Conservation (phyloP, 306 rosid species). For the Rosa persica region DNA sequence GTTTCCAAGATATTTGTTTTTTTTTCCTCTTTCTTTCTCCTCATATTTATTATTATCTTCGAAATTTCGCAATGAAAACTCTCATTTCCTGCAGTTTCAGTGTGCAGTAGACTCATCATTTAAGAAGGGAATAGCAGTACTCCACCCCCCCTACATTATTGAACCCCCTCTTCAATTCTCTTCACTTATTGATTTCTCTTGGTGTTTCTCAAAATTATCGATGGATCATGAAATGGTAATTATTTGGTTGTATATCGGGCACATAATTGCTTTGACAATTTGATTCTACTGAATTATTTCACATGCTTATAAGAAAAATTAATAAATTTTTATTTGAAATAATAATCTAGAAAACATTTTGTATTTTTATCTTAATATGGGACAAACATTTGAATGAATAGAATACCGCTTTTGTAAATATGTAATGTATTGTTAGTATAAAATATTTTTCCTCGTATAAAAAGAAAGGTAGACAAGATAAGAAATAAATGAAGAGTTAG, state of each 20-base stretch:
- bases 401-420: no score
- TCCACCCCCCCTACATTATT: background rate
- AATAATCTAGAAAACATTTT: background rate
- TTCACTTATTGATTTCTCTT: background rate
- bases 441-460: background rate
- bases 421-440: background rate
- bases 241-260: background rate
- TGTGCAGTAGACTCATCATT: conserved; percentile 6
- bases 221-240: background rate
- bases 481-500: conserved; percentile 2
- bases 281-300: no score
- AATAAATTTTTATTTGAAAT: no score
- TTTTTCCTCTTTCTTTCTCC: background rate
- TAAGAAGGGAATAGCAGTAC: conserved; percentile 1
- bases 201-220: background rate
- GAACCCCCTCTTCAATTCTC: conserved; percentile 1
- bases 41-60: background rate
- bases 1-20: background rate
- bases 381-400: no score
- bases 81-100: conserved; percentile 2
- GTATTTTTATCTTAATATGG: no score
- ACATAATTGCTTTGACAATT: no score
- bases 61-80: background rate
- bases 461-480: background rate
- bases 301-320: background rate